phyloP scores from a whole-genome alignment of 2,329 filamentous ascomycete species.

The Emericellopsis atlantica region DNA sequence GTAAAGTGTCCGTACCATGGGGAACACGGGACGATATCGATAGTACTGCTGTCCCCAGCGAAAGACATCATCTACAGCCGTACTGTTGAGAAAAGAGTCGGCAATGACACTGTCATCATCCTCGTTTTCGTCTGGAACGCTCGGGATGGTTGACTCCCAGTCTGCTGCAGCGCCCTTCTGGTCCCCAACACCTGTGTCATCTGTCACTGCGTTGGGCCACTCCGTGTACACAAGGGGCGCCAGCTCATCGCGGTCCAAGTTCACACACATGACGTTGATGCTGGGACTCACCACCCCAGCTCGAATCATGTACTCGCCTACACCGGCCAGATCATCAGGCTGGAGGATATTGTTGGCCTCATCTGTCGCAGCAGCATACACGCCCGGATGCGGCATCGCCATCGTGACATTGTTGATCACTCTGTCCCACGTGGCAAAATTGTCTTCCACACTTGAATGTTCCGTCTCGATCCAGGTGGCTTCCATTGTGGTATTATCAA shows the following conservation, averaged over 20 bases:
- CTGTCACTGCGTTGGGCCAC: conserved; percentile 37
- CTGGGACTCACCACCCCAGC: conserved; percentile 60
- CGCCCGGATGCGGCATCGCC: conserved; percentile 61
- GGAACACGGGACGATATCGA: conserved; percentile 40
- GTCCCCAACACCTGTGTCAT: conserved; percentile 16
- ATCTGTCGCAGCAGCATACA: conserved; percentile 52
- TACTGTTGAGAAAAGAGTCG: conserved; percentile 34
- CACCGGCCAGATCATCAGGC: conserved; percentile 48
- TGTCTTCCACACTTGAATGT: conserved; percentile 34
- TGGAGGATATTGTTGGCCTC: conserved; percentile 55
- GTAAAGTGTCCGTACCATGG: conserved; percentile 20
- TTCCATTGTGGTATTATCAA: conserved; percentile 60
- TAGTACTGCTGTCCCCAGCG: conserved; percentile 43
- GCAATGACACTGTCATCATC: conserved; percentile 8
- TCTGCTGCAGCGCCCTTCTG: conserved; percentile 18
- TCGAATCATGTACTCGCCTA: conserved; percentile 55
- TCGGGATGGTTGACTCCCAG: conserved; percentile 19
- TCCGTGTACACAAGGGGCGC: conserved; percentile 42
- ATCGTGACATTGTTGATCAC: conserved; percentile 66
- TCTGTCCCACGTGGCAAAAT: conserved; percentile 30
- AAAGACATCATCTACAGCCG: conserved; percentile 58
- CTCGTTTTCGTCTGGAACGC: conserved; percentile 17
- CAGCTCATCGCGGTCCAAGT: conserved; percentile 47
- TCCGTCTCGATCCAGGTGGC: conserved; percentile 55
- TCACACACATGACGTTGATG: conserved; percentile 62